A percentile compares a stretch with the other conserved stretches of the same genome.
These are phyloP conservation scores for Filobasidium floriforme DNA, from an alignment of 768 basidiomycete genomes.

Conservation along the genomic window DNA sequence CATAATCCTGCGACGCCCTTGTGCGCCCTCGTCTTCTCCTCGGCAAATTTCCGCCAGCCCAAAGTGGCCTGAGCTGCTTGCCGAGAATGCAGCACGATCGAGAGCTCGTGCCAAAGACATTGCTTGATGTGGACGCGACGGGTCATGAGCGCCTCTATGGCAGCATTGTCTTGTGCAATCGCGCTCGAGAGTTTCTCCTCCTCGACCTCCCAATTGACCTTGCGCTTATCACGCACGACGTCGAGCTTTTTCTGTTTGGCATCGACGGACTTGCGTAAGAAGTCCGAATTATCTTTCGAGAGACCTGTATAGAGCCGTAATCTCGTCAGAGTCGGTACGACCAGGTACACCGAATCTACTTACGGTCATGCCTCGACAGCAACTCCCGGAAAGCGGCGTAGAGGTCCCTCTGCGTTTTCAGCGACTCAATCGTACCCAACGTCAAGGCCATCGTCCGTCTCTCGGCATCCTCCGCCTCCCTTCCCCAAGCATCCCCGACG, in stretches of 20 bases:
- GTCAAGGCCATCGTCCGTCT: conserved; percentile 30
- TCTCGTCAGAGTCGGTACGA: not conserved
- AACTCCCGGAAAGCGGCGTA: conserved; percentile 81
- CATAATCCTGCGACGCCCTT: conserved; percentile 63
- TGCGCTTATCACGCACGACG: conserved; percentile 59
- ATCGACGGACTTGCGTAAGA: conserved; percentile 78
- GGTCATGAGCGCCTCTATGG: conserved; percentile 64
- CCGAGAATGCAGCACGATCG: conserved; percentile 80
- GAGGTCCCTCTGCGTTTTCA: conserved; percentile 69
- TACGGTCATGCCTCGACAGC: conserved; percentile 72
- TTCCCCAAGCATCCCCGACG: conserved; percentile 41
- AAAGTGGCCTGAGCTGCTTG: conserved; percentile 75
- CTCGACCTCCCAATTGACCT: conserved; percentile 79
- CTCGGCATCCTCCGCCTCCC: conserved; percentile 34
- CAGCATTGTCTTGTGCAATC: conserved; percentile 79
- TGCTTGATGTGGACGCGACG: conserved; percentile 80
- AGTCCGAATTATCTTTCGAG: conserved; percentile 78
- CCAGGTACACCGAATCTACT: conserved; percentile 8
- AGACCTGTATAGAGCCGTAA: conserved; percentile 45
- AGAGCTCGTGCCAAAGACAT: conserved; percentile 93
- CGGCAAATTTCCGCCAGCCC: conserved; percentile 63
- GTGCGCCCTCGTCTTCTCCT: conserved; percentile 64
- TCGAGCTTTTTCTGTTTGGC: conserved; percentile 67
- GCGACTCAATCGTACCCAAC: conserved; percentile 36
- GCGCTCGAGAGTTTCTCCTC: conserved; percentile 61